These are phyloP conservation scores for Sugiyamaella lignohabitans DNA, from an alignment of 805 yeast genomes.

Conservation along the genomic window DNA sequence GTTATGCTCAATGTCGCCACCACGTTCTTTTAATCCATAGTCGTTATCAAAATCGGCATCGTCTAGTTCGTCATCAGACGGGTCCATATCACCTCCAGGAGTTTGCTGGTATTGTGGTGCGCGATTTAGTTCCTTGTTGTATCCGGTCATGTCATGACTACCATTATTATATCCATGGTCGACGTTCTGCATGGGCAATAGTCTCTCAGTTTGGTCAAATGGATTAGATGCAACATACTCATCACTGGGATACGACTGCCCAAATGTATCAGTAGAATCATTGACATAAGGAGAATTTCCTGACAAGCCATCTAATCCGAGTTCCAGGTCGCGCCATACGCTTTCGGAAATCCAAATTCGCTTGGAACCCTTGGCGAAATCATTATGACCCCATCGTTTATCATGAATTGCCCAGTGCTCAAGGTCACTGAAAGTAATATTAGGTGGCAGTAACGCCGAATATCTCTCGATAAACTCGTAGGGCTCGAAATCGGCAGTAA, in stretches of 20 bases:
- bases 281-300: slow-evolving; percentile 1
- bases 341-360: slow-evolving; percentile 35
- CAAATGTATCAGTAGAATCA: slow-evolving; percentile 4
- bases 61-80: slow-evolving; percentile 4
- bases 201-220: slow-evolving; percentile 2
- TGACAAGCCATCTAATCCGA: slow-evolving; percentile 12
- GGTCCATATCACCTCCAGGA: slow-evolving; percentile 7
- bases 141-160: background rate
- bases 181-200: background rate
- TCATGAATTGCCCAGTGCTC: slow-evolving; percentile 33
- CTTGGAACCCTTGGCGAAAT: slow-evolving; percentile 32
- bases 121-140: background rate
- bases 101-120: background rate
- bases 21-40: slow-evolving; percentile 10
- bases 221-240: slow-evolving; percentile 4
- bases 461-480: slow-evolving; percentile 34
- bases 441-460: slow-evolving; percentile 28
- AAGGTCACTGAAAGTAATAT: slow-evolving; percentile 24
- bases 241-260: background rate
- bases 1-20: slow-evolving; percentile 32
- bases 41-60: background rate
- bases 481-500: slow-evolving; percentile 36
- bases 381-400: slow-evolving; percentile 29
- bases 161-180: background rate
- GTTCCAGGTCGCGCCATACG: slow-evolving; percentile 35